Evolutionary conservation across 2,329 filamentous ascomycete species (phyloP).

Genomic region (Tolypocladium capitatum): DNA sequence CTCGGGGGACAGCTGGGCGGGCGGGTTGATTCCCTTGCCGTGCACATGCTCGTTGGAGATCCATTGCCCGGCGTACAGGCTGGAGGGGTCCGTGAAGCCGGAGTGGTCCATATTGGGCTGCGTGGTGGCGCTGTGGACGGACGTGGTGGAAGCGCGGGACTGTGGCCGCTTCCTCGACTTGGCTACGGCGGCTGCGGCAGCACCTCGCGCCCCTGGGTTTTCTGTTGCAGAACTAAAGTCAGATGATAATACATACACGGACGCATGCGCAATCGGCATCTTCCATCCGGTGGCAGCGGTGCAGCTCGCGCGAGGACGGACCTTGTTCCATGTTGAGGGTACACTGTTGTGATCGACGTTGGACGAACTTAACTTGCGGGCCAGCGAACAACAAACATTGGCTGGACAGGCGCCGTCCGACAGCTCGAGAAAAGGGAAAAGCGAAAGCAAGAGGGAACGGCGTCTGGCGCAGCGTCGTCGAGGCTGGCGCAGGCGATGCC

Average conservation of each 20-base stretch:
- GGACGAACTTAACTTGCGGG: slow-evolving; percentile 17
- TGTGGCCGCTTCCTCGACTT: slow-evolving; percentile 37
- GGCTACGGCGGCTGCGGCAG: slow-evolving; percentile 10
- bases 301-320: slow-evolving; percentile 13
- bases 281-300: not conserved
- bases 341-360: slow-evolving; percentile 16
- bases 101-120: slow-evolving; percentile 38
- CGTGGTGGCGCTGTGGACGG: slow-evolving; percentile 39
- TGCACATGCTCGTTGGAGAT: slow-evolving; percentile 29
- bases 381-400: slow-evolving; percentile 27
- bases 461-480: slow-evolving; percentile 3
- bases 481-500: slow-evolving; percentile 3
- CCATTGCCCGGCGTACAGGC: slow-evolving; percentile 38
- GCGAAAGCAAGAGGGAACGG: not conserved
- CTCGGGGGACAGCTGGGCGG: slow-evolving; percentile 39
- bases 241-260: not conserved
- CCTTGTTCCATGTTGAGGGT: slow-evolving; percentile 22
- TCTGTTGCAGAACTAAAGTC: slow-evolving; percentile 7
- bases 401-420: slow-evolving; percentile 7
- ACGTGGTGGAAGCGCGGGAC: slow-evolving; percentile 43
- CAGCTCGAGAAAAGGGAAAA: slow-evolving; percentile 4
- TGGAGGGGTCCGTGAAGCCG: slow-evolving; percentile 26
- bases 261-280: not conserved
- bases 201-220: slow-evolving; percentile 14
- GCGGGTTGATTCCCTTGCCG: slow-evolving; percentile 27